Evolutionary conservation across 2,329 filamentous ascomycete genomes (phyloP).

Genomic region (Trichoderma cornu-damae): DNA sequence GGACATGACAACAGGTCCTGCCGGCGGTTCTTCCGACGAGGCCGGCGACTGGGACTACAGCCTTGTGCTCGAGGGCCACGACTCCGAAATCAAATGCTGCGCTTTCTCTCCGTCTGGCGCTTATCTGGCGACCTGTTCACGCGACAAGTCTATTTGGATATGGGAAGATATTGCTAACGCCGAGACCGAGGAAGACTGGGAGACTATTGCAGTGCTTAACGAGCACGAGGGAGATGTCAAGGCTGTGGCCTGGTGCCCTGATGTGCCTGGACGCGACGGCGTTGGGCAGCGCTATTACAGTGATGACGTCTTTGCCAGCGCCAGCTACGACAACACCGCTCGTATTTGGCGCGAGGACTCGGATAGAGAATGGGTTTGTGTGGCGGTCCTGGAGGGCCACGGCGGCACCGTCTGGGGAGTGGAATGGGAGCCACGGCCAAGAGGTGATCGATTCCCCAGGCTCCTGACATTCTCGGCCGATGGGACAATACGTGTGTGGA

Average conservation of each 20-base stretch:
- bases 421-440: slow-evolving; percentile 57
- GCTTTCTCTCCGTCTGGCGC: slow-evolving; percentile 69
- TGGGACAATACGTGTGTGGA: slow-evolving; percentile 73
- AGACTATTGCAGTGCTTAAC: slow-evolving; percentile 89
- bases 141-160: slow-evolving; percentile 95
- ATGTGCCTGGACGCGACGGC: slow-evolving; percentile 46
- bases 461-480: slow-evolving; percentile 85
- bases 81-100: slow-evolving; percentile 83
- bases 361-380: slow-evolving; percentile 87
- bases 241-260: slow-evolving; percentile 84
- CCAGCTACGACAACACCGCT: slow-evolving; percentile 92
- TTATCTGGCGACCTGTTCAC: slow-evolving; percentile 80
- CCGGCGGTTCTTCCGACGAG: slow-evolving; percentile 15
- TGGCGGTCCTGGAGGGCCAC: slow-evolving; percentile 75
- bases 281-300: slow-evolving; percentile 43
- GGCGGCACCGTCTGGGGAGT: slow-evolving; percentile 84
- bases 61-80: slow-evolving; percentile 88
- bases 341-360: slow-evolving; percentile 83
- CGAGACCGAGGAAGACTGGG: slow-evolving; percentile 87
- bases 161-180: slow-evolving; percentile 81
- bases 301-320: slow-evolving; percentile 73
- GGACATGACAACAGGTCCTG: slow-evolving; percentile 33
- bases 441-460: slow-evolving; percentile 48
- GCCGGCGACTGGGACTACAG: slow-evolving; percentile 82
- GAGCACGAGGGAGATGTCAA: slow-evolving; percentile 97